These are phyloP conservation scores for Pseudoscleropodium purum DNA, from an alignment of 225 moss, liverwort and hornwort genomes.

Conservation along the genomic window DNA sequence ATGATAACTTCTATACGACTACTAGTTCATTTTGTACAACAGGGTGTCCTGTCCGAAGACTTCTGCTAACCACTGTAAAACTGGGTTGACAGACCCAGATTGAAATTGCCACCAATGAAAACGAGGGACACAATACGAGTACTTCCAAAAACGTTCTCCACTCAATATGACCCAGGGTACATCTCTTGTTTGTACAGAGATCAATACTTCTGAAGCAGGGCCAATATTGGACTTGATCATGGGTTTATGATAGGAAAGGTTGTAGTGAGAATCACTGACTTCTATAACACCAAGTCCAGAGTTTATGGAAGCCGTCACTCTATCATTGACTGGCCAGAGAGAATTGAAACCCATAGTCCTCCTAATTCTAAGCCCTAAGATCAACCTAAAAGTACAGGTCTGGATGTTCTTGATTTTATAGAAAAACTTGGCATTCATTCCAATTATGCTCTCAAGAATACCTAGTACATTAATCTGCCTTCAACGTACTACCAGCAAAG, in stretches of 20 bases:
- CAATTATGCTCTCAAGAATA: background rate
- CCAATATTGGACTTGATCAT: background rate
- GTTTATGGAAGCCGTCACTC: background rate
- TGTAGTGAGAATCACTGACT: background rate
- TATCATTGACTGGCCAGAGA: background rate
- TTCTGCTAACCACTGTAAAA: too few species aligned
- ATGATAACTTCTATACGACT: too few species aligned
- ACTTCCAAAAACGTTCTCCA: background rate
- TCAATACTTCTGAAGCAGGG: background rate
- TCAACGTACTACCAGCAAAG: constrained; percentile 27
- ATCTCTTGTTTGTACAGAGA: background rate
- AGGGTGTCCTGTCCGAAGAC: too few species aligned
- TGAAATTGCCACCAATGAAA: background rate
- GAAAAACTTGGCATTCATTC: background rate
- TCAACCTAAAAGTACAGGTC: background rate
- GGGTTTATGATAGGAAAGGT: background rate
- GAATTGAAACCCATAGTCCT: background rate
- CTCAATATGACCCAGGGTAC: background rate
- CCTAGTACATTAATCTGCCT: background rate
- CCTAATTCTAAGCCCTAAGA: background rate
- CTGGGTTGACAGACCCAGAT: background rate
- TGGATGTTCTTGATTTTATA: background rate
- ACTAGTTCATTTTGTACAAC: too few species aligned
- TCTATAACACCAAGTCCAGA: background rate
- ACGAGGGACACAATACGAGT: background rate